Base-by-base conservation (phyloP, 2,329 filamentous ascomycete species). In the Microdochium paspali region DNA sequence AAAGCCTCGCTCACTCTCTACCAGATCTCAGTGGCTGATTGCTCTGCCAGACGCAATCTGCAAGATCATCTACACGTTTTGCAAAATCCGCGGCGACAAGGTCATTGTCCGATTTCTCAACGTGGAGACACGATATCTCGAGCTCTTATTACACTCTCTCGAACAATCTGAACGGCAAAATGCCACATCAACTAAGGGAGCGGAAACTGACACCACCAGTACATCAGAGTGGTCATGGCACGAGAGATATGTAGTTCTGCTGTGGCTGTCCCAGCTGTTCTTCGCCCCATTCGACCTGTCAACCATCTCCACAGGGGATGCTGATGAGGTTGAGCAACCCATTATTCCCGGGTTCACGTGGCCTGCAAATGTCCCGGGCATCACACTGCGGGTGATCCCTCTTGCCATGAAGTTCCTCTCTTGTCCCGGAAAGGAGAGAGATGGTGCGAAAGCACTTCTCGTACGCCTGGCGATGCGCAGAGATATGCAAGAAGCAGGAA, bases 41-140 rank as follows among this genome's bases (percentile, higher is more conserved):
- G 75, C 82, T 1, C 66, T 88, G 0, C 77, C 84, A 23, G 74
- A 77, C 51, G 90, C 88, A 4, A 82, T 95, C 47, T 88, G 85
- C 62, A 80, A 77, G 51, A 72, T 97, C 2, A 66, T 98, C 30
- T 97, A 97, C 62, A 85, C 84, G 0, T 85, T 98, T 51, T 96
- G 90, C 74, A 98, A 98, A 67, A 85, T 97, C 45, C 80, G 93
- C 46, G 91, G 93, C 23, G 84, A 93, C 61, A 97, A 97, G 65
- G 85, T 98, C 46, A 84, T 98, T 56, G 82, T 90, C 46, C 81
- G 88, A 39, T 96, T 97, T 60, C 72, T 98, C 54, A 91, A 87
- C 61, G 95, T 93, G 53, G 93, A 97, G 63, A 85, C 90, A 2
- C 84, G 79, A 58, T 85, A 90, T 58, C 77, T 98, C 13, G 90